Evolutionary conservation across 2,329 filamentous ascomycete genomes (phyloP).

Genomic region (Coniella vitis): DNA sequence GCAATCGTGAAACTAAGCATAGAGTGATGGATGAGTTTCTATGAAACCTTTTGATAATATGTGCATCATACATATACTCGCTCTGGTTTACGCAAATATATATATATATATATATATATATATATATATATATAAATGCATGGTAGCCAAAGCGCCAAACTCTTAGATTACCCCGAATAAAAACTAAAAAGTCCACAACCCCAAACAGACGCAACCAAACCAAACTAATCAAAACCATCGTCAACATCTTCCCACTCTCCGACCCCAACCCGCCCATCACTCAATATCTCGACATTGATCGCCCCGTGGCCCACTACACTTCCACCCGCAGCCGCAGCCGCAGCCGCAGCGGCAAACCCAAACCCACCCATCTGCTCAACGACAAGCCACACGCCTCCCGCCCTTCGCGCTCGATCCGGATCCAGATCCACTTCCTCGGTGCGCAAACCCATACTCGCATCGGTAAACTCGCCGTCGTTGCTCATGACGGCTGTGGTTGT

Average conservation of each 20-base stretch:
- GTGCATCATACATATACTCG: no score
- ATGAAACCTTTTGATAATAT: no score
- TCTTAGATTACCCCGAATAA: no score
- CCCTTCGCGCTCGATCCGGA: slow-evolving; percentile 45
- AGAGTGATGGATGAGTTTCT: no score
- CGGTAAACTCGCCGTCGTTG: slow-evolving; percentile 67
- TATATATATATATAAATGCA: no score
- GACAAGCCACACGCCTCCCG: slow-evolving; percentile 67
- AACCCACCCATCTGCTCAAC: slow-evolving; percentile 66
- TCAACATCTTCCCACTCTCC: slow-evolving; percentile 29
- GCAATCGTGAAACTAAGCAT: no score
- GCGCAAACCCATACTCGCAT: slow-evolving; percentile 58
- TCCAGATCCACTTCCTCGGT: slow-evolving; percentile 70
- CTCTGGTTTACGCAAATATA: no score
- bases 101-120: no score
- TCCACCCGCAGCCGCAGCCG: slow-evolving; percentile 17
- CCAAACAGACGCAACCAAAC: no score
- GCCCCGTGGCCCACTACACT: no score
- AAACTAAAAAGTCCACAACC: background rate
- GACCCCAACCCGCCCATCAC: slow-evolving; percentile 28
- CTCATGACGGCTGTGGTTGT: slow-evolving; percentile 52
- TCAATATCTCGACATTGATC: slow-evolving; percentile 36
- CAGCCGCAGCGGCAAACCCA: slow-evolving; percentile 22
- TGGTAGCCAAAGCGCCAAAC: background rate
- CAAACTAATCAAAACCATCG: background rate